Evolutionary conservation across 805 yeast species (phyloP).

Genomic region (Grigorovia yakushimaensis): DNA sequence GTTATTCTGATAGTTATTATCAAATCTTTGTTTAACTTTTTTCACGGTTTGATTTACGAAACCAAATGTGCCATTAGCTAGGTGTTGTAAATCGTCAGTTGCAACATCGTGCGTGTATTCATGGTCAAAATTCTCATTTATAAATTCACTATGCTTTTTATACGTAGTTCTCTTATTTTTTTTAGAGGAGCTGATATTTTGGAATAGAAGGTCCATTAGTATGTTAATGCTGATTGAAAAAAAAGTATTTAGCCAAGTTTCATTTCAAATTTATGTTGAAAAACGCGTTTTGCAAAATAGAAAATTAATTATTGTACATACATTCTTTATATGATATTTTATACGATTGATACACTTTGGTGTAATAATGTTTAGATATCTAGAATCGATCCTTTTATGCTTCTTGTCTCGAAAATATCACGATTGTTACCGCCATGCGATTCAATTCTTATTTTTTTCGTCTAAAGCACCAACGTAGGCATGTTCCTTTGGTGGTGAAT

Average conservation of each 20-base stretch:
- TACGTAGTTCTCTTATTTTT: slow-evolving; percentile 18
- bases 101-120: no score
- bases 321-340: no score
- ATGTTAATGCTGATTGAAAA: no score
- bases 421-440: not conserved
- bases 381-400: no score
- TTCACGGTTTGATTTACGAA: slow-evolving; percentile 15
- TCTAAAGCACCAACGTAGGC: slow-evolving; percentile 25
- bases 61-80: slow-evolving; percentile 18
- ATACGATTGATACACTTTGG: no score
- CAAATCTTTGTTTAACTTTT: slow-evolving; percentile 18
- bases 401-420: no score
- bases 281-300: no score
- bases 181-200: slow-evolving; percentile 8
- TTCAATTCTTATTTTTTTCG: slow-evolving; percentile 1
- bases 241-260: no score
- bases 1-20: no score
- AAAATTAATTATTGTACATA: no score
- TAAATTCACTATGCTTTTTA: slow-evolving; percentile 9
- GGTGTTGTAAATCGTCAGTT: no score
- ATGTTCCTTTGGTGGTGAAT: slow-evolving; percentile 76
- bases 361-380: no score
- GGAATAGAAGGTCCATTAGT: slow-evolving; percentile 20
- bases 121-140: slow-evolving; percentile 6
- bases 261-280: not conserved